Percentiles rank a stretch among this genome's conserved stretches.
Evolutionary conservation across 1,284 basidiomycete genomes (phyloP).

Genomic region (Laetiporus sulphureus): DNA sequence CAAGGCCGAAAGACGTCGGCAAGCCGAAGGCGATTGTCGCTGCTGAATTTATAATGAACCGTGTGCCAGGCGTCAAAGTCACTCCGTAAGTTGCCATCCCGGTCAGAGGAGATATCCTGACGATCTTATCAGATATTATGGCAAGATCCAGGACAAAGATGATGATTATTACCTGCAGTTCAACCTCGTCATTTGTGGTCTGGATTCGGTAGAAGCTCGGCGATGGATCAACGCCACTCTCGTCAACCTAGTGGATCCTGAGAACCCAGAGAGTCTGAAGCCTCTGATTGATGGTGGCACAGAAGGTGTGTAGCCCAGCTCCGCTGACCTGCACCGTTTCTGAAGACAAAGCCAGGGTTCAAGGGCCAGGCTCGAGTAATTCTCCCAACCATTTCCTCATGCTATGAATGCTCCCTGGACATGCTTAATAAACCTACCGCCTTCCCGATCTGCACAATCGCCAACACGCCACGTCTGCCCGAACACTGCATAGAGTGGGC

Average conservation of each 20-base stretch:
- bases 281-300: constrained; percentile 99
- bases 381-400: constrained; percentile 90
- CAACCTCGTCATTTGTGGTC: constrained; percentile 92
- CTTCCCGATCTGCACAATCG: constrained; percentile 98
- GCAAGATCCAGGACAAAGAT: constrained; percentile 98
- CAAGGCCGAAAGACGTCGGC: constrained; percentile 86
- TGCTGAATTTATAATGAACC: constrained; percentile 92
- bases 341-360: constrained; percentile 59
- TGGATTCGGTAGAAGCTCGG: constrained; percentile 96
- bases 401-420: constrained; percentile 97
- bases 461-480: constrained; percentile 95
- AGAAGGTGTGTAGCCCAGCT: constrained; percentile 58
- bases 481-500: constrained; percentile 99
- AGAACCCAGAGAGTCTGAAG: constrained; percentile 89
- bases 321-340: neutral
- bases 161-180: constrained; percentile 97
- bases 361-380: constrained; percentile 98
- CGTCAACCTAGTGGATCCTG: constrained; percentile 88
- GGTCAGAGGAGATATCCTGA: constrained; percentile 11
- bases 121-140: constrained; percentile 65
- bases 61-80: constrained; percentile 90
- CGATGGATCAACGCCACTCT: constrained; percentile 99
- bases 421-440: constrained; percentile 97
- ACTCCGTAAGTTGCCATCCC: constrained; percentile 65
- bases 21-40: constrained; percentile 91